These are phyloP conservation scores for Cladorrhinum samala DNA, from an alignment of 495 filamentous ascomycete genomes.

Conservation along the genomic window DNA sequence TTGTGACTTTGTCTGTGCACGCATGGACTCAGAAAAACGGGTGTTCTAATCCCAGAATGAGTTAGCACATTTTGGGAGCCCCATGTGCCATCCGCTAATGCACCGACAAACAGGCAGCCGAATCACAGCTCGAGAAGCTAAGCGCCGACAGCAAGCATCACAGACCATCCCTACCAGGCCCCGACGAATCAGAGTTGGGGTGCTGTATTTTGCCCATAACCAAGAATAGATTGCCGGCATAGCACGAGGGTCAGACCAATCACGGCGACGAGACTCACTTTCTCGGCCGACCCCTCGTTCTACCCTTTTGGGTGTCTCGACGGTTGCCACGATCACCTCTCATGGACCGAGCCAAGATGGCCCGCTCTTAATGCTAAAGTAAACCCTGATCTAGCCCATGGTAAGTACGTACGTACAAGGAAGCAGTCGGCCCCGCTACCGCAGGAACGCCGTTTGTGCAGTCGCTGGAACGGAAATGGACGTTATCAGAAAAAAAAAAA, in stretches of 20 bases:
- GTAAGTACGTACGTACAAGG: no score
- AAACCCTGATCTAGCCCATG: no score
- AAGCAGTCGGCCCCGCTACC: slow-evolving; percentile 4
- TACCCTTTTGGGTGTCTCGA: neutral
- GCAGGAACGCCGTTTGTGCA: neutral
- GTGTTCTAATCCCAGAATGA: neutral
- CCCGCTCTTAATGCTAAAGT: no score
- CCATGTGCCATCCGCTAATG: slow-evolving; percentile 15
- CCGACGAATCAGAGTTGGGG: slow-evolving; percentile 20
- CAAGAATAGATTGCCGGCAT: slow-evolving; percentile 34
- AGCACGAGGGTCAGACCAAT: slow-evolving; percentile 17
- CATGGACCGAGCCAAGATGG: neutral
- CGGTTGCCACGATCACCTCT: slow-evolving; percentile 3
- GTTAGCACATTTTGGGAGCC: neutral
- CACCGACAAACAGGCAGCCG: slow-evolving; percentile 18
- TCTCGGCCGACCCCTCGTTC: slow-evolving; percentile 6
- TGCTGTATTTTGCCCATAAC: slow-evolving; percentile 17
- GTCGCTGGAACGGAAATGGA: neutral
- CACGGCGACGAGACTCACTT: slow-evolving; percentile 5
- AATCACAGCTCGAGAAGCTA: slow-evolving; percentile 27
- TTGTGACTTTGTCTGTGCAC: neutral
- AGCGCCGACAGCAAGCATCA: slow-evolving; percentile 32
- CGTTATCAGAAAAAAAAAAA: no score
- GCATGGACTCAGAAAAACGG: neutral
- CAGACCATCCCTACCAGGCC: slow-evolving; percentile 14